Evolutionary conservation across 176 grass and related monocot species (phyloP).

Genomic region (Microstegium vimineum): DNA sequence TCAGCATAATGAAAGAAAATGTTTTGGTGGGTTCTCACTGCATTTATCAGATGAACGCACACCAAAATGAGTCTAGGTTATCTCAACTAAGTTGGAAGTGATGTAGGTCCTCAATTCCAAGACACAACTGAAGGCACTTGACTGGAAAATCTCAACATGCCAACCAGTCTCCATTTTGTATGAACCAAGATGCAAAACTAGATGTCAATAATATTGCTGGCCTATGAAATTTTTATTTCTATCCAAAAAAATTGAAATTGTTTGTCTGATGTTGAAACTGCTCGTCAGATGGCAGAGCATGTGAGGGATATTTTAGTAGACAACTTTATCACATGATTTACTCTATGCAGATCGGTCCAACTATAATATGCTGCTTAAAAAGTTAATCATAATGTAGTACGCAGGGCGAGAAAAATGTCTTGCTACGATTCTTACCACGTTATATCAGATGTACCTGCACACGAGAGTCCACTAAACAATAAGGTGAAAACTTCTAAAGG

Average conservation of each 20-base stretch:
- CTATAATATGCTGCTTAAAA: not conserved
- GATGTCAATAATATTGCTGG: not conserved
- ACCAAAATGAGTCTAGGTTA: not conserved
- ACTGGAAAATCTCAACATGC: not conserved
- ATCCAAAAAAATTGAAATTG: not conserved
- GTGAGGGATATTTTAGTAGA: not conserved
- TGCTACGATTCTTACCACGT: not conserved
- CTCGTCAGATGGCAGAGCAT: not conserved
- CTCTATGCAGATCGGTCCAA: not conserved
- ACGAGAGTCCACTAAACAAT: not conserved
- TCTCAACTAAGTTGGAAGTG: not conserved
- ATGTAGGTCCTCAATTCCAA: not conserved
- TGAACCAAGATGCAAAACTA: conserved; percentile 8
- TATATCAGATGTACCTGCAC: not conserved
- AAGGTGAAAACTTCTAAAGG: not conserved
- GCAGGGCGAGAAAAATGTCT: not conserved
- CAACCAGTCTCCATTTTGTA: not conserved
- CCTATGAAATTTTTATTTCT: not conserved
- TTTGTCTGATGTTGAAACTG: not conserved
- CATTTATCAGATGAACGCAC: not conserved
- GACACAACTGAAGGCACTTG: not conserved
- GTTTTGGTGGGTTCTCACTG: too few relatives aligned
- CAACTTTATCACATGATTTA: not conserved
- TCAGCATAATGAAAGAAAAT: too few relatives aligned
- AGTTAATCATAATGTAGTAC: not conserved